Percentiles rank a stretch among this genome's conserved stretches.
These are phyloP conservation scores for Aspergillus niger DNA, from an alignment of 2,329 filamentous ascomycete genomes.

Conservation along the genomic window DNA sequence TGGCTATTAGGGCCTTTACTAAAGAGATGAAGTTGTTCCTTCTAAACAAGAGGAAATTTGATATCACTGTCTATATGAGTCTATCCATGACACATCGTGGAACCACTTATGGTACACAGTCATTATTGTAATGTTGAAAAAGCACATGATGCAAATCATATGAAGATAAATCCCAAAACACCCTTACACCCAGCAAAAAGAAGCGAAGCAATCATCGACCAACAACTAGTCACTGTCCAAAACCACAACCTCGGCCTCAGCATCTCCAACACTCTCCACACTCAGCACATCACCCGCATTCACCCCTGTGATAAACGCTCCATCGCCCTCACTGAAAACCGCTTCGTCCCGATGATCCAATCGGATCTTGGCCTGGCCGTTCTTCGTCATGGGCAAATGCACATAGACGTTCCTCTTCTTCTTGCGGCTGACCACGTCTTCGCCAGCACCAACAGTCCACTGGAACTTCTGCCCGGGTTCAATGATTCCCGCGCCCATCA, in stretches of 20 bases:
- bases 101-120: too few species aligned
- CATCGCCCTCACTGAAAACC: conserved; percentile 74
- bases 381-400: conserved; percentile 78
- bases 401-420: conserved; percentile 71
- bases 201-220: neutral
- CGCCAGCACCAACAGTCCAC: conserved; percentile 67
- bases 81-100: too few species aligned
- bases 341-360: conserved; percentile 67
- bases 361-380: conserved; percentile 70
- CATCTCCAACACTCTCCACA: conserved; percentile 69
- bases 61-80: too few species aligned
- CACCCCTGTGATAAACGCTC: conserved; percentile 70
- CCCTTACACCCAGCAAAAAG: neutral
- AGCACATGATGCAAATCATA: too few species aligned
- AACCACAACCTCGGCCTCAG: conserved; percentile 69
- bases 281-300: conserved; percentile 64
- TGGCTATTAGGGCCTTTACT: too few species aligned
- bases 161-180: neutral
- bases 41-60: too few species aligned
- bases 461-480: conserved; percentile 65
- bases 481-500: conserved; percentile 78
- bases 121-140: too few species aligned
- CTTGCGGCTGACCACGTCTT: conserved; percentile 36
- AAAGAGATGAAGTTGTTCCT: too few species aligned
- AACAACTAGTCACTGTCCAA: conserved; percentile 60